phyloP scores from a whole-genome alignment of 177 flowering plant species.

The Telopea speciosissima region DNA sequence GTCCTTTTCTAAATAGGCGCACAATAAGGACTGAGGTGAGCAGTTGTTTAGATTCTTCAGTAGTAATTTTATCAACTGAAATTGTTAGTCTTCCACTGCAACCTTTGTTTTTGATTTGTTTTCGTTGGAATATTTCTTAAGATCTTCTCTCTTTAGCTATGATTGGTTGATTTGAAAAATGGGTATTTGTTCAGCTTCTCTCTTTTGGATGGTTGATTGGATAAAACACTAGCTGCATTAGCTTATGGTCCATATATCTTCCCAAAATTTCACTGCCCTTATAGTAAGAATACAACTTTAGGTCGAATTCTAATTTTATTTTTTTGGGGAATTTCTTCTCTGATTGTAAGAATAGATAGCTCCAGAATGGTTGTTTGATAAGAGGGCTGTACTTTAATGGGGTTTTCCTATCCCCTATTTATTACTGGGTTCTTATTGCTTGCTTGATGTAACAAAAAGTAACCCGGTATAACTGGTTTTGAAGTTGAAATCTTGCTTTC shows the following conservation, averaged over 20 bases:
- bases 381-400: neutral
- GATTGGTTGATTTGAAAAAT: neutral
- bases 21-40: constrained; percentile 84
- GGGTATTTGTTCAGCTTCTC: neutral
- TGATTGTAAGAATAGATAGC: neutral
- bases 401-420: neutral
- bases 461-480: neutral
- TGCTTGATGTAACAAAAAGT: neutral
- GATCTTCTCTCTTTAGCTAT: neutral
- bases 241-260: too few relatives aligned
- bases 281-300: too few relatives aligned
- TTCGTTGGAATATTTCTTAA: neutral
- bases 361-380: neutral
- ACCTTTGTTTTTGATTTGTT: neutral
- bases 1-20: constrained; percentile 88
- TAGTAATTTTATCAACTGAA: neutral
- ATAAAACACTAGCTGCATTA: too few relatives aligned
- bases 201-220: neutral
- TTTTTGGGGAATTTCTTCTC: neutral
- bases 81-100: neutral
- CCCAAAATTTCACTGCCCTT: too few relatives aligned
- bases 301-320: too few relatives aligned
- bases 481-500: too few relatives aligned
- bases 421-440: neutral
- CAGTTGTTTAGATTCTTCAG: neutral